These are phyloP conservation scores for Marasmius tenuissimus DNA, from an alignment of 1,284 basidiomycete genomes.

Conservation along the genomic window DNA sequence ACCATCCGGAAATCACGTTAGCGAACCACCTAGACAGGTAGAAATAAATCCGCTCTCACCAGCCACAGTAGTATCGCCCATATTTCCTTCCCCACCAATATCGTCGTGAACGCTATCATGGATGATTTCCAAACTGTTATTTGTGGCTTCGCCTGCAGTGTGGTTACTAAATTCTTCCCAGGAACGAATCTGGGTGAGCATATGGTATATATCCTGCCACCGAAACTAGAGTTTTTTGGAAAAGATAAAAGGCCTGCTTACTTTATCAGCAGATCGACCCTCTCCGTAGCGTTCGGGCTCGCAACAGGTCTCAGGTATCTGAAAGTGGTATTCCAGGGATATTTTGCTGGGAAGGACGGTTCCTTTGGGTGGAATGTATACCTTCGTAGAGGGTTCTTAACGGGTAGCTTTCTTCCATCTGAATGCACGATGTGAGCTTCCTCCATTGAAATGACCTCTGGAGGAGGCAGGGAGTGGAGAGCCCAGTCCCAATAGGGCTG, in stretches of 20 bases:
- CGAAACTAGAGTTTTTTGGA: neutral
- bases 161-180: slow-evolving; percentile 7
- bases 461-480: slow-evolving; percentile 38
- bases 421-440: slow-evolving; percentile 38
- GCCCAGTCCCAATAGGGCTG: slow-evolving; percentile 58
- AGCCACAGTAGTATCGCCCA: slow-evolving; percentile 38
- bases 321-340: slow-evolving; percentile 40
- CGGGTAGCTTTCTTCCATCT: slow-evolving; percentile 29
- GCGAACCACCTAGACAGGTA: neutral
- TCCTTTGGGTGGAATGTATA: slow-evolving; percentile 46
- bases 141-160: neutral
- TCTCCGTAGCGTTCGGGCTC: slow-evolving; percentile 26
- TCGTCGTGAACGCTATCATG: slow-evolving; percentile 46
- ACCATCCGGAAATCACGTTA: neutral
- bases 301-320: slow-evolving; percentile 37
- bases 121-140: slow-evolving; percentile 37
- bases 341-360: slow-evolving; percentile 35
- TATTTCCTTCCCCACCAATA: slow-evolving; percentile 44
- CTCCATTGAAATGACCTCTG: slow-evolving; percentile 37
- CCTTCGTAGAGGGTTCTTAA: slow-evolving; percentile 42
- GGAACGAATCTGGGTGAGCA: neutral
- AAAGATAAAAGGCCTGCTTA: slow-evolving; percentile 11
- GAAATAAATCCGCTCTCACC: slow-evolving; percentile 22
- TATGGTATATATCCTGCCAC: neutral
- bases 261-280: slow-evolving; percentile 30